Conservation (phyloP, 257 asterid genomes). For the Nicotiana benthamiana region DNA sequence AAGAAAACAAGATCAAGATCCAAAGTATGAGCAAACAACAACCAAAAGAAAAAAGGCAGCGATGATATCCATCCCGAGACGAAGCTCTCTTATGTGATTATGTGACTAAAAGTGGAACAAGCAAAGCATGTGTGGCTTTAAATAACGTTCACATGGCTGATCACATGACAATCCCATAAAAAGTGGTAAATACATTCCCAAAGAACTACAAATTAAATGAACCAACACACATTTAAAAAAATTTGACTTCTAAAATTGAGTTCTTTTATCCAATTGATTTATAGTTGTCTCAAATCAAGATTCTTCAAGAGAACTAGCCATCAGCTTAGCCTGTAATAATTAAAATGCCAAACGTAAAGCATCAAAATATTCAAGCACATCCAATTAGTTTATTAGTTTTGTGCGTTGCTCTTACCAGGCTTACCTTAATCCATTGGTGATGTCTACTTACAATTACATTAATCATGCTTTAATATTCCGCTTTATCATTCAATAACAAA, state of each 20-base stretch:
- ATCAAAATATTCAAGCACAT: neutral
- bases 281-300: neutral
- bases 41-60: neutral
- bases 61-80: neutral
- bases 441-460: too few relatives aligned
- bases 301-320: neutral
- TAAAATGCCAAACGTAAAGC: neutral
- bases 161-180: constrained; percentile 13
- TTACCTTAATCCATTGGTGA: too few relatives aligned
- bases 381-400: neutral
- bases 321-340: neutral
- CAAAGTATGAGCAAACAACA: neutral
- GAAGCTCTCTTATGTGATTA: neutral
- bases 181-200: constrained; percentile 4
- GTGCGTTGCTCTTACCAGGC: neutral
- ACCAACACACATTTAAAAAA: neutral
- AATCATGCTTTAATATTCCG: too few relatives aligned
- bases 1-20: neutral
- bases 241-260: neutral
- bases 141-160: constrained; percentile 13
- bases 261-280: neutral
- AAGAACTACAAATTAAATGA: neutral
- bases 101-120: neutral
- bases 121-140: neutral
- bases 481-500: too few relatives aligned